These are phyloP conservation scores for Hyphodiscus sp. DNA, from an alignment of 2,329 filamentous ascomycete genomes.

Conservation along the genomic window DNA sequence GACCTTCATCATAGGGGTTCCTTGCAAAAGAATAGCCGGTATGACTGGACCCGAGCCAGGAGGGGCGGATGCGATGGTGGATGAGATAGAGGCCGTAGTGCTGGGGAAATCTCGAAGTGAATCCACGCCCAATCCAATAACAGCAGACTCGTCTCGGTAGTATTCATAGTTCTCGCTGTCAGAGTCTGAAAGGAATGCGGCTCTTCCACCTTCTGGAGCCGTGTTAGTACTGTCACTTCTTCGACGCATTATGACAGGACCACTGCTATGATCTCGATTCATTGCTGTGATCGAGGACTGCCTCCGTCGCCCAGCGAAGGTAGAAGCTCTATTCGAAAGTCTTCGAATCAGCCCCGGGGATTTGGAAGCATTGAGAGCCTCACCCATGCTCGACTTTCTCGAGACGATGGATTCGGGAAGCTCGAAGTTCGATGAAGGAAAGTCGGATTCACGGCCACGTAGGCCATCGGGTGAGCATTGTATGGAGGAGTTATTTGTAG, in stretches of 20 bases:
- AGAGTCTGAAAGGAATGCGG: slow-evolving; percentile 42
- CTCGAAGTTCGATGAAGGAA: slow-evolving; percentile 51
- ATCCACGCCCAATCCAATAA: slow-evolving; percentile 32
- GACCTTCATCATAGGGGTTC: slow-evolving; percentile 73
- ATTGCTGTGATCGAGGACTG: slow-evolving; percentile 71
- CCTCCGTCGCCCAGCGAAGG: slow-evolving; percentile 60
- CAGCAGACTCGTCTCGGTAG: slow-evolving; percentile 36
- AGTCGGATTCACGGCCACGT: slow-evolving; percentile 48
- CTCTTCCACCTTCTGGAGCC: slow-evolving; percentile 43
- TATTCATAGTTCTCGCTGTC: slow-evolving; percentile 53
- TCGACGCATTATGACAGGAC: slow-evolving; percentile 79
- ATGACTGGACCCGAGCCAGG: slow-evolving; percentile 61
- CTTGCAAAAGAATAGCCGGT: slow-evolving; percentile 69
- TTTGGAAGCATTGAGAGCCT: slow-evolving; percentile 50
- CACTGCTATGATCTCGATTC: slow-evolving; percentile 80
- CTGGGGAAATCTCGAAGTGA: slow-evolving; percentile 42
- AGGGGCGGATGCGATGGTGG: slow-evolving; percentile 33
- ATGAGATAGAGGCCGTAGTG: slow-evolving; percentile 41
- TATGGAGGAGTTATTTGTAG: slow-evolving; percentile 55
- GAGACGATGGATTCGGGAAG: slow-evolving; percentile 67
- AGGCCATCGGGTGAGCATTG: slow-evolving; percentile 61
- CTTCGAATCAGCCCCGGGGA: slow-evolving; percentile 71
- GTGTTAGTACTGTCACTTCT: slow-evolving; percentile 85
- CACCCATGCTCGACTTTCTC: slow-evolving; percentile 55
- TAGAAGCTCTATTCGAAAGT: slow-evolving; percentile 73